phyloP scores from a whole-genome alignment of 202 grass and related monocot species.

The Musa balbisiana region DNA sequence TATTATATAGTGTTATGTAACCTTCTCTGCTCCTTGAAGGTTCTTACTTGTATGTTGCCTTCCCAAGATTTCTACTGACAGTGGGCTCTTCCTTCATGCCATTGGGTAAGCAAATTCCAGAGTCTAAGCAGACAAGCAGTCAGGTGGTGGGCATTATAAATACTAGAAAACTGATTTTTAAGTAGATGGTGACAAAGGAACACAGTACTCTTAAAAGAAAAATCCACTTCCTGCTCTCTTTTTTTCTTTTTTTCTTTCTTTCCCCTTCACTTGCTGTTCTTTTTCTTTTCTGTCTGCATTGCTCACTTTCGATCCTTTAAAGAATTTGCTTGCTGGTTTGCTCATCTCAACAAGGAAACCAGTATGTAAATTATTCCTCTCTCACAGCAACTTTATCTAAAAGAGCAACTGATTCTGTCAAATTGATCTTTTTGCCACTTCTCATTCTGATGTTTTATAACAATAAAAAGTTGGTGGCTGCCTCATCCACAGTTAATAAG shows the following conservation, averaged over 20 bases:
- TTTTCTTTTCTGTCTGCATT: neutral
- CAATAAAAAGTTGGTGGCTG: neutral
- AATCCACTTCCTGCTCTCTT: too few relatives aligned
- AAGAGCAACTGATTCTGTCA: neutral
- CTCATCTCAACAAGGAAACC: neutral
- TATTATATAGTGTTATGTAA: neutral
- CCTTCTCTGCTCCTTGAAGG: neutral
- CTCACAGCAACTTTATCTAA: neutral
- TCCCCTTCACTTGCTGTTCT: too few relatives aligned
- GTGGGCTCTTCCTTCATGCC: neutral
- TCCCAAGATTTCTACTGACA: neutral
- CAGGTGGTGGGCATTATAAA: constrained; percentile 1
- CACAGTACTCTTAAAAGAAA: neutral
- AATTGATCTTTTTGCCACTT: neutral
- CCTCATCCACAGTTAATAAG: neutral
- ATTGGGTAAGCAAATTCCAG: constrained; percentile 3
- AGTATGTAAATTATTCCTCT: neutral
- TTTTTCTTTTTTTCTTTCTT: neutral
- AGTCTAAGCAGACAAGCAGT: constrained; percentile 4
- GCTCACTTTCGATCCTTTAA: neutral
- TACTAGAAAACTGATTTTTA: neutral
- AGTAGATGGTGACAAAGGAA: neutral
- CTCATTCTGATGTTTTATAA: neutral
- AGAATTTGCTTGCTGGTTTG: neutral
- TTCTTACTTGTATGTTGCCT: neutral